Evolutionary conservation across 2,329 filamentous ascomycete genomes (phyloP), one percentile per base, ranked within the genome.

Genomic region (Cladosporium oxysporum): DNA sequence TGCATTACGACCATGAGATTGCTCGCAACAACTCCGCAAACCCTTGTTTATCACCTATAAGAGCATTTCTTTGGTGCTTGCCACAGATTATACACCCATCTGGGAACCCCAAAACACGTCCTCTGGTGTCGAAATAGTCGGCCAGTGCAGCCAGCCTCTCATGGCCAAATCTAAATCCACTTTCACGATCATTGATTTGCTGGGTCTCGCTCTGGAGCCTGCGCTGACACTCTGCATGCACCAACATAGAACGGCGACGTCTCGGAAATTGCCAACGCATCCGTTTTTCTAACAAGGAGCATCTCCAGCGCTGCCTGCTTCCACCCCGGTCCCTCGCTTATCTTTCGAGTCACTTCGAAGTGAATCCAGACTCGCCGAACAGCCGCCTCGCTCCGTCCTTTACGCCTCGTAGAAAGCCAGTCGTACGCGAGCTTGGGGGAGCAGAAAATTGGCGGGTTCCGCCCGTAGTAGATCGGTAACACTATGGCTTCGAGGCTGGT

Each of bases 241-340:
- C n/a, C 8, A 3, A 47, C 3, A n/a, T 47, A 47, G 41, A 21
- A 47, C 3, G 41, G 1, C 5, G 8, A 21, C 3, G 7, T 5
- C 1, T 1, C 10, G 3, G 41, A n/a, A 6, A 47, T 4, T 1
- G n/a, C n/a, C n/a, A 47, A n/a, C 41, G 5, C 18, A 2, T 44
- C 2, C 0, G 6, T 44, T 1, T 21, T 10, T 1, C 10, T 8
- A 2, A 10, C 18, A 6, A 44, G 18, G 4, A 1, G 8, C 6
- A 21, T n/a, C 5, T 41, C 37, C 14, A 41, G 37, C 5, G 5
- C 37, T n/a, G 35, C 14, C 12, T 37, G 35, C 35, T 16, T 37
- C 35, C 35, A 16, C 6, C 6, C 31, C 31, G 7, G 23, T 11
- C 31, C 10, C 31, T 33, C 10, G 10, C 1, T 12, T 33, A 12